Evolutionary conservation across 2,329 filamentous ascomycete genomes (phyloP).

Genomic region (Arthrobotrys megalospora): DNA sequence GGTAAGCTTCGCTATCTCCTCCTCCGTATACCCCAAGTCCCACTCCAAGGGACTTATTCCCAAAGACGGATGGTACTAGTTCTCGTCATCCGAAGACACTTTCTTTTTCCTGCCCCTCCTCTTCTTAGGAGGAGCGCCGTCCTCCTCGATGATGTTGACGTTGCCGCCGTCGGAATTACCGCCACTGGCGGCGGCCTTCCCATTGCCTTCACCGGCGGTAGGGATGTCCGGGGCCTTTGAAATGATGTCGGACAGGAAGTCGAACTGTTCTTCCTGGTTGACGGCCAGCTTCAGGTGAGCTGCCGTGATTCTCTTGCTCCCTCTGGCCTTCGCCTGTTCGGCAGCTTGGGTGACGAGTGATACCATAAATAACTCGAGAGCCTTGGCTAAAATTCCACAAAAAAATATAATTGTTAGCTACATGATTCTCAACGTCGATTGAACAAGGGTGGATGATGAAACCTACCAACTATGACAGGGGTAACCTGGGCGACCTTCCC

Average conservation of each 20-base stretch:
- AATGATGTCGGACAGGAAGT: constrained; percentile 93
- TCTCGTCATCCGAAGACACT: constrained; percentile 52
- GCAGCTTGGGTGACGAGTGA: constrained; percentile 90
- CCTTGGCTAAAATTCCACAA: constrained; percentile 77
- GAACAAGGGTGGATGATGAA: background rate
- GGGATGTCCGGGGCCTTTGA: constrained; percentile 80
- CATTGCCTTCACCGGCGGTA: constrained; percentile 36
- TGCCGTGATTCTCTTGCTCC: constrained; percentile 89
- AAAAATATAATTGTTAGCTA: constrained; percentile 61
- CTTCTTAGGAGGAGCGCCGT: constrained; percentile 57
- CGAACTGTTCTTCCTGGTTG: constrained; percentile 89
- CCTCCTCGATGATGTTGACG: constrained; percentile 59
- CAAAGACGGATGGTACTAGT: constrained; percentile 34
- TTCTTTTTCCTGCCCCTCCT: constrained; percentile 59
- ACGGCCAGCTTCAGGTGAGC: constrained; percentile 93
- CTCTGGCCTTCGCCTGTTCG: constrained; percentile 83
- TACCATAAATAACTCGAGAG: constrained; percentile 98
- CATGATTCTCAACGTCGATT: background rate
- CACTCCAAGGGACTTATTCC: constrained; percentile 25
- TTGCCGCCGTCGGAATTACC: constrained; percentile 19
- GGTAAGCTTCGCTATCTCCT: constrained; percentile 9
- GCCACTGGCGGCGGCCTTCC: constrained; percentile 26
- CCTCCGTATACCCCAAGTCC: constrained; percentile 7
- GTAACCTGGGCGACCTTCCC: constrained; percentile 98
- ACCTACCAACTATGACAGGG: constrained; percentile 86